Evolutionary conservation across 78 protist genomes (phyloP).

Genomic region (Capsaspora owczarzaki): DNA sequence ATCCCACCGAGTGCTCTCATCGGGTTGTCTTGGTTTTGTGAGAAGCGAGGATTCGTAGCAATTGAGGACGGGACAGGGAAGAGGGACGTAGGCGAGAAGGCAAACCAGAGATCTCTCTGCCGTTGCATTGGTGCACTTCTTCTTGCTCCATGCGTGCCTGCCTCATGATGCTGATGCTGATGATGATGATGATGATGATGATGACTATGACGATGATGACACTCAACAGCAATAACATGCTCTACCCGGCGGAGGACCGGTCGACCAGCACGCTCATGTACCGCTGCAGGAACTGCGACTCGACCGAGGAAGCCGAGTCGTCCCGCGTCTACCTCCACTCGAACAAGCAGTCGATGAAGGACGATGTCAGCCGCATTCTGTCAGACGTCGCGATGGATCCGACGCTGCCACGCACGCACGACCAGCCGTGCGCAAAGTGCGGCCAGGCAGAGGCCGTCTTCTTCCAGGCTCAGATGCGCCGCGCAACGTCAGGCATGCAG

Average conservation of each 20-base stretch:
- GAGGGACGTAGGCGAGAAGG: too few relatives aligned
- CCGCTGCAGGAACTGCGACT: background rate
- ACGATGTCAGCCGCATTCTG: too few relatives aligned
- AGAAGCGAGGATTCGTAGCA: too few relatives aligned
- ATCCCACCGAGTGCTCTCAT: too few relatives aligned
- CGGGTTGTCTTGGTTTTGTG: too few relatives aligned
- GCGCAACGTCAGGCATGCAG: constrained; percentile 7
- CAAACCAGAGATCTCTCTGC: too few relatives aligned
- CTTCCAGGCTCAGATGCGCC: constrained; percentile 21
- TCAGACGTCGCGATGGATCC: constrained; percentile 25
- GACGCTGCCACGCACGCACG: constrained; percentile 11
- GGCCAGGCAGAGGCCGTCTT: background rate
- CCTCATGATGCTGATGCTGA: too few relatives aligned
- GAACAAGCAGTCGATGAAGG: background rate
- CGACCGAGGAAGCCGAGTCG: constrained; percentile 7
- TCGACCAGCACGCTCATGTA: background rate
- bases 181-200: too few relatives aligned
- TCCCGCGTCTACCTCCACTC: background rate
- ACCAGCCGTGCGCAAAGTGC: background rate
- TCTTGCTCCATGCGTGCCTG: too few relatives aligned
- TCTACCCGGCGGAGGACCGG: background rate
- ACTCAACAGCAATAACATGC: constrained; percentile 15
- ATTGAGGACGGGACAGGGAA: too few relatives aligned
- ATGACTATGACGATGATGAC: too few relatives aligned
- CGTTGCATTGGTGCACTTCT: too few relatives aligned